A percentile compares a stretch with the other conserved stretches of the same genome.
Conservation (phyloP, 1,139 yeast genomes). For the Yamadazyma dendronema region DNA sequence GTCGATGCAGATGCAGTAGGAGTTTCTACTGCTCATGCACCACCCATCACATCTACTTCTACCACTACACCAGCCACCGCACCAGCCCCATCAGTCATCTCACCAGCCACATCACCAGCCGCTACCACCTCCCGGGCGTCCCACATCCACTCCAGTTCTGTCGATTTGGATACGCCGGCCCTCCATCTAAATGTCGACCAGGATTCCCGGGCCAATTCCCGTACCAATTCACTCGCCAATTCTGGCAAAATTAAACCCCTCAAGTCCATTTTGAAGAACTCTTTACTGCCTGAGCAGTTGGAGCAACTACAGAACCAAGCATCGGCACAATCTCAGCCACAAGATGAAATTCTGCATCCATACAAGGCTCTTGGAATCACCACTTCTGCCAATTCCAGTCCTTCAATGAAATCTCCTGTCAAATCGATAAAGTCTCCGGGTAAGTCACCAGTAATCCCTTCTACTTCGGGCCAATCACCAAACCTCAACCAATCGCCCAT, state of each 20-base stretch:
- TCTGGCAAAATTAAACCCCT: constrained; percentile 22
- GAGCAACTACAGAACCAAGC: neutral
- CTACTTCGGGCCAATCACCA: constrained; percentile 1
- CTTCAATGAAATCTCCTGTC: neutral
- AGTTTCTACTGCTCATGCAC: too few relatives aligned
- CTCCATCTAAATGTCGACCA: constrained; percentile 9
- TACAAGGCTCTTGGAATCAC: constrained; percentile 15
- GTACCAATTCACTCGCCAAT: constrained; percentile 1
- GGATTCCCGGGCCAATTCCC: constrained; percentile 9
- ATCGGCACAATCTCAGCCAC: neutral
- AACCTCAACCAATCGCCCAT: constrained; percentile 1
- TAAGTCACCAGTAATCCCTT: constrained; percentile 8
- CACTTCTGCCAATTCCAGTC: neutral
- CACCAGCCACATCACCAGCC: too few relatives aligned
- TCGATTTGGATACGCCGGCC: neutral
- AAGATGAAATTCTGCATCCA: constrained; percentile 13
- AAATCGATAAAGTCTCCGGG: constrained; percentile 3
- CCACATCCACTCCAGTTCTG: neutral
- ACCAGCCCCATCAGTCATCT: too few relatives aligned
- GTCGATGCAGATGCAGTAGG: constrained; percentile 19
- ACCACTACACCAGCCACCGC: too few relatives aligned
- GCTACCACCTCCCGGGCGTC: too few relatives aligned
- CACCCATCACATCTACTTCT: too few relatives aligned
- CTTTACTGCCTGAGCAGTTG: constrained; percentile 6
- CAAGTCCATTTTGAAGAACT: constrained; percentile 35